Percentiles rank a stretch among this genome's conserved stretches.
These are phyloP conservation scores for Ceratocystis eucalypticola DNA, from an alignment of 2,329 filamentous ascomycete genomes.

Conservation along the genomic window DNA sequence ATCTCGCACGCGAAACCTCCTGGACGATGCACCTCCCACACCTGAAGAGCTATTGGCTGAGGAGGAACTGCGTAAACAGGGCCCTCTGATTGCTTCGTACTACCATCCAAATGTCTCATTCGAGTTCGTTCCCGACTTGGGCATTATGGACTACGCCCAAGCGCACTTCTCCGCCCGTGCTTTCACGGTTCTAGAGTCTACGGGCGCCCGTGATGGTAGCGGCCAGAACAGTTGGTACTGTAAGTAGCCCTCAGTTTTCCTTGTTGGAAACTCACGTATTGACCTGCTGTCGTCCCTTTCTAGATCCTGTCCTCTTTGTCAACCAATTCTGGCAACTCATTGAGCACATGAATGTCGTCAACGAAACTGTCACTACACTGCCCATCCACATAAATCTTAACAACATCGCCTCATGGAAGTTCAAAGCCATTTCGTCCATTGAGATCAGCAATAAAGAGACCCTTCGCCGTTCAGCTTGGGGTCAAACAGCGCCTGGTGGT, in stretches of 20 bases:
- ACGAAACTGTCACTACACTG: conserved; percentile 71
- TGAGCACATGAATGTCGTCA: conserved; percentile 80
- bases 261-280: background rate
- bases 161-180: conserved; percentile 63
- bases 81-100: conserved; percentile 60
- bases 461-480: conserved; percentile 62
- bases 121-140: conserved; percentile 70
- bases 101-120: conserved; percentile 93
- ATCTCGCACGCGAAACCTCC: conserved; percentile 72
- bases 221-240: conserved; percentile 88
- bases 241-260: conserved; percentile 25
- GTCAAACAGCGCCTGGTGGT: conserved; percentile 55
- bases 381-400: conserved; percentile 73
- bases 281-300: background rate
- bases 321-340: conserved; percentile 97
- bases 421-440: conserved; percentile 67
- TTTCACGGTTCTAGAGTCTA: conserved; percentile 66
- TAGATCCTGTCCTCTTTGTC: conserved; percentile 67
- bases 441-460: conserved; percentile 80
- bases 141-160: conserved; percentile 50
- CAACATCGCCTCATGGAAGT: conserved; percentile 80
- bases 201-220: conserved; percentile 64
- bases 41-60: conserved; percentile 37
- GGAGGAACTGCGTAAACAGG: conserved; percentile 42
- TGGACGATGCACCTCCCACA: conserved; percentile 38